phyloP scores from a whole-genome alignment of 2,329 filamentous ascomycete species.

The Alternaria ventricosa region DNA sequence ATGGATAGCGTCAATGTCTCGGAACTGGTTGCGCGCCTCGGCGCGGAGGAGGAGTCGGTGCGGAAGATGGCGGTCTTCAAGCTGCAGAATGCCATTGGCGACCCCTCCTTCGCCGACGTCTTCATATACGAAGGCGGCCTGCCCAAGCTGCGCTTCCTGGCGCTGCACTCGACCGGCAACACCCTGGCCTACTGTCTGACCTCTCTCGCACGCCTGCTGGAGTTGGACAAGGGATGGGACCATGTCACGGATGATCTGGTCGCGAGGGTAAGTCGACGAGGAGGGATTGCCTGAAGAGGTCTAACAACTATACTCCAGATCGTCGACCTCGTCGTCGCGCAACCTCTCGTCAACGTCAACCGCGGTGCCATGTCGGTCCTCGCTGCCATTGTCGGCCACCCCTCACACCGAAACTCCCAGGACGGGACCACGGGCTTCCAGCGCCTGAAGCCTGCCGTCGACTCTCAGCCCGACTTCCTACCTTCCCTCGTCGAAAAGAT shows the following conservation, averaged over 20 bases:
- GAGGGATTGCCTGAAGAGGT: neutral
- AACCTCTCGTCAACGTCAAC: conserved; percentile 96
- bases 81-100: conserved; percentile 91
- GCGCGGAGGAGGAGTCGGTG: conserved; percentile 79
- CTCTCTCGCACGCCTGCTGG: conserved; percentile 82
- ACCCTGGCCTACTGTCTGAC: conserved; percentile 95
- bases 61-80: conserved; percentile 99
- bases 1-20: conserved; percentile 65
- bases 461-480: conserved; percentile 90
- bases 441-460: conserved; percentile 88
- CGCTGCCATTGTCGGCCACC: conserved; percentile 89
- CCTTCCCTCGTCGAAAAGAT: conserved; percentile 91
- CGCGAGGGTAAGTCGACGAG: conserved; percentile 60
- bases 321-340: conserved; percentile 90
- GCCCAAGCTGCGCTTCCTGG: conserved; percentile 78
- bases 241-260: conserved; percentile 77
- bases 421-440: conserved; percentile 82
- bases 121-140: conserved; percentile 92
- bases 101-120: conserved; percentile 93
- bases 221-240: conserved; percentile 98
- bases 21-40: conserved; percentile 65
- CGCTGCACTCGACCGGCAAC: conserved; percentile 86
- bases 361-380: conserved; percentile 96
- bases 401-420: conserved; percentile 63
- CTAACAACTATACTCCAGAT: conserved; percentile 57